phyloP scores from a whole-genome alignment of 2,329 filamentous ascomycete genomes.

The Ascosphaera apis region DNA sequence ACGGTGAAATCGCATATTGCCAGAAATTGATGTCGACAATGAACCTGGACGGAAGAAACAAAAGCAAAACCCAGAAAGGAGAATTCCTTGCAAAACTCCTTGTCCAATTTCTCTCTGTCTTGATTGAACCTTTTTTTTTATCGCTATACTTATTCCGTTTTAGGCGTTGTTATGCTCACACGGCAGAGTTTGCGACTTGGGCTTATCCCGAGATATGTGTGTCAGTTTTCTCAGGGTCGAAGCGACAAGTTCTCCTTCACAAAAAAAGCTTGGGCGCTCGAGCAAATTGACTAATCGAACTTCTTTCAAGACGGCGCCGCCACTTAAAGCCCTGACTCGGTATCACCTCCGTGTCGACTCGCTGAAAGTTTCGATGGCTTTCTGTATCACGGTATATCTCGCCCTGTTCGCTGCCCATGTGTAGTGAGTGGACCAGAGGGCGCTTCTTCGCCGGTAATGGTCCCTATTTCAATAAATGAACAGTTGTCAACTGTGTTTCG shows the following conservation, averaged over 20 bases:
- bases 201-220: background rate
- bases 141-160: background rate
- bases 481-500: background rate
- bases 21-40: background rate
- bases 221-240: background rate
- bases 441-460: background rate
- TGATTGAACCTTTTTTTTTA: background rate
- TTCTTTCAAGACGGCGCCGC: no score
- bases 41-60: background rate
- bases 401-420: background rate
- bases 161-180: background rate
- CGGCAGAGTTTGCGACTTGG: background rate
- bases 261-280: no score
- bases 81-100: background rate
- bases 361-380: background rate
- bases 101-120: background rate
- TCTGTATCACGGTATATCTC: background rate
- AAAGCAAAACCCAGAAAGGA: background rate
- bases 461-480: background rate
- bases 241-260: background rate
- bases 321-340: background rate
- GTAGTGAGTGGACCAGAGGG: background rate
- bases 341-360: background rate
- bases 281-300: no score
- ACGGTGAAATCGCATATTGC: background rate